These are phyloP conservation scores for Yamadazyma membranifaciens DNA, from an alignment of 1,139 yeast genomes.

Conservation along the genomic window DNA sequence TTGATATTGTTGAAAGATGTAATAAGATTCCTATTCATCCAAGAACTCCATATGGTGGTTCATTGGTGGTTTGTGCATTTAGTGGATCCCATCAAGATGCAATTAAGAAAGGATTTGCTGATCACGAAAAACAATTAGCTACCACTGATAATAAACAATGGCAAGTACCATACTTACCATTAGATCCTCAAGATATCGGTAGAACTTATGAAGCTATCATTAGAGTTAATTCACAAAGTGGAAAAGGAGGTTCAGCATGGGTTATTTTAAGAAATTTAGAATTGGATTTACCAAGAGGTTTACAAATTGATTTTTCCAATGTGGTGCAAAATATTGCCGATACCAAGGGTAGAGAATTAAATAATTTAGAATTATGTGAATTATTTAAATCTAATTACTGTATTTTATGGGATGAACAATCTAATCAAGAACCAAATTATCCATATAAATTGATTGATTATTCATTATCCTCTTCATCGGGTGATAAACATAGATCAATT, in stretches of 20 bases:
- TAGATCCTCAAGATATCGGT: conserved; percentile 50
- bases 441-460: conserved; percentile 53
- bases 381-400: conserved; percentile 39
- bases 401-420: conserved; percentile 34
- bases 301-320: conserved; percentile 42
- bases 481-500: conserved; percentile 12
- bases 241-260: conserved; percentile 55
- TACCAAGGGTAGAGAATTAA: conserved; percentile 43
- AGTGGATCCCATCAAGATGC: conserved; percentile 53
- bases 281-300: conserved; percentile 46
- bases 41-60: conserved; percentile 50
- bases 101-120: conserved; percentile 45
- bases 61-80: conserved; percentile 49
- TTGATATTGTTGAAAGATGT: conserved; percentile 45
- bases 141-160: conserved; percentile 26
- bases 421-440: conserved; percentile 29
- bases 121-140: conserved; percentile 28
- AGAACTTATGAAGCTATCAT: conserved; percentile 52
- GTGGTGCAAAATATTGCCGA: conserved; percentile 44
- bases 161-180: conserved; percentile 49
- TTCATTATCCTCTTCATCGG: conserved; percentile 30
- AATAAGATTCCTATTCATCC: conserved; percentile 48
- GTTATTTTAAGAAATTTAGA: conserved; percentile 46
- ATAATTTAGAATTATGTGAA: conserved; percentile 39
- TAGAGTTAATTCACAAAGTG: conserved; percentile 51